Percentiles rank a stretch among this genome's conserved stretches.
These are phyloP conservation scores for Mycena pura DNA, from an alignment of 768 basidiomycete genomes.

Conservation along the genomic window DNA sequence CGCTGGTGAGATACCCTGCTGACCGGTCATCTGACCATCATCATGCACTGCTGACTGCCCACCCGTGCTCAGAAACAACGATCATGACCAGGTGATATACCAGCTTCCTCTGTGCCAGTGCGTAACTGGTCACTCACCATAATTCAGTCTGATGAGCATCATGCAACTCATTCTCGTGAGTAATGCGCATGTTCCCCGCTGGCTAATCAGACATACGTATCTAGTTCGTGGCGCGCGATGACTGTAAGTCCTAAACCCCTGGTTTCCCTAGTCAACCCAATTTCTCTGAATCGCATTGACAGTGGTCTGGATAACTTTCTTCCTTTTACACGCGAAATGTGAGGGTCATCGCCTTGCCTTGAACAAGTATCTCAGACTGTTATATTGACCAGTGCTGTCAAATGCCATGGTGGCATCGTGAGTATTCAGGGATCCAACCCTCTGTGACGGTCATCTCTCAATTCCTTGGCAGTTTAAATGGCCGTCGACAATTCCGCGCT, in stretches of 20 bases:
- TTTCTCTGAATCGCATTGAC: not conserved
- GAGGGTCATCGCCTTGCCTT: not conserved
- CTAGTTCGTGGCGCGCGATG: not conserved
- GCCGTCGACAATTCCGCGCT: not conserved
- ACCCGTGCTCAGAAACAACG: not conserved
- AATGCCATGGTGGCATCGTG: not conserved
- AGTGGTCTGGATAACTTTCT: not conserved
- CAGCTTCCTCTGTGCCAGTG: not conserved
- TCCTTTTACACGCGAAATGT: not conserved
- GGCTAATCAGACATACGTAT: not conserved
- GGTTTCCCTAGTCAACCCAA: not conserved
- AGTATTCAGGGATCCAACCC: not conserved
- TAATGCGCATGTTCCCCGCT: not conserved
- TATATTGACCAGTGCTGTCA: not conserved
- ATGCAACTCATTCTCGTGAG: not conserved
- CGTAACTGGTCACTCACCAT: not conserved
- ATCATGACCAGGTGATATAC: not conserved
- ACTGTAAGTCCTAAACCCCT: not conserved
- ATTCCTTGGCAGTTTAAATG: not conserved
- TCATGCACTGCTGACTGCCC: no score
- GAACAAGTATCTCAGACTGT: no score
- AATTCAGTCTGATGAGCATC: not conserved
- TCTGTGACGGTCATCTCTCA: not conserved
- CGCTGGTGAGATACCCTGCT: not conserved
- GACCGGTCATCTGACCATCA: not conserved